phyloP scores from a whole-genome alignment of 140 eudicot species.

The Ambrosia hybrid region DNA sequence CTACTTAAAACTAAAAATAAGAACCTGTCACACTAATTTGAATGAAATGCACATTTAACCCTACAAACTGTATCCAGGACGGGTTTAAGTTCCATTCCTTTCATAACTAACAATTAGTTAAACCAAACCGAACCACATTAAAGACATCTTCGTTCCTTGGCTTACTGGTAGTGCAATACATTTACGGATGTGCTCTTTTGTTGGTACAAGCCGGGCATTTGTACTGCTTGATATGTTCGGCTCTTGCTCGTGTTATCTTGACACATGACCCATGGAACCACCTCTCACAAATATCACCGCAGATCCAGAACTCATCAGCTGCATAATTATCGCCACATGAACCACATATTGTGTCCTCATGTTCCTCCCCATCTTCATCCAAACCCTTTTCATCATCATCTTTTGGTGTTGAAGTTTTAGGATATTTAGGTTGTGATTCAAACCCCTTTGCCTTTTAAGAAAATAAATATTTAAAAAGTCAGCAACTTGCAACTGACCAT shows the following conservation, averaged over 20 bases:
- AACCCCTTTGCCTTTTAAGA: slow-evolving; percentile 38
- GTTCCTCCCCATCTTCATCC: slow-evolving; percentile 65
- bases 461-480: too few relatives aligned
- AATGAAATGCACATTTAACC: slow-evolving; percentile 34
- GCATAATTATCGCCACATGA: too few relatives aligned
- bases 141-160: neutral
- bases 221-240: too few relatives aligned
- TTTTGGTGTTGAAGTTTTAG: slow-evolving; percentile 44
- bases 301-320: too few relatives aligned
- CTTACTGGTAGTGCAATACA: slow-evolving; percentile 5
- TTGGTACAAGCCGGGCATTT: too few relatives aligned
- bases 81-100: slow-evolving; percentile 20
- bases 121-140: slow-evolving; percentile 20
- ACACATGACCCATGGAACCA: too few relatives aligned
- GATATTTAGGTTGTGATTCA: slow-evolving; percentile 44
- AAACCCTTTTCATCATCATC: slow-evolving; percentile 54
- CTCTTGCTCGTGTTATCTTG: too few relatives aligned
- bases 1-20: too few relatives aligned
- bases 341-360: slow-evolving; percentile 65
- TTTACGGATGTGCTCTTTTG: slow-evolving; percentile 62
- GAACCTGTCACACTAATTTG: too few relatives aligned
- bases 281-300: too few relatives aligned
- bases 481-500: too few relatives aligned
- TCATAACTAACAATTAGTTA: slow-evolving; percentile 32
- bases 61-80: slow-evolving; percentile 27